Evolutionary conservation across 306 rosid genomes (phyloP).

Genomic region (Abrus pulchellus): DNA sequence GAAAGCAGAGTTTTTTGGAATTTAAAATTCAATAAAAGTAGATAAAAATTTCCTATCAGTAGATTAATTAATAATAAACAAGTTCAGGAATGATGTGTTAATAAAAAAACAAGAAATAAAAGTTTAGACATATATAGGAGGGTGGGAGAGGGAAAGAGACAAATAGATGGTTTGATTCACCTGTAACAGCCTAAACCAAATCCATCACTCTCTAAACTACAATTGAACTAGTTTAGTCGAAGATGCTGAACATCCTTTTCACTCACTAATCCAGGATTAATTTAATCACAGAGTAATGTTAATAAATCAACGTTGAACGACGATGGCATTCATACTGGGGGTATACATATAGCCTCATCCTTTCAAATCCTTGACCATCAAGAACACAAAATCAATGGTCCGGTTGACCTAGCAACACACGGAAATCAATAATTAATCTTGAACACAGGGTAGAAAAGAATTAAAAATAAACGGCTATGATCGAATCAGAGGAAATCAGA

Average conservation of each 20-base stretch:
- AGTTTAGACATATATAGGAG: no score
- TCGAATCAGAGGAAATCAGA: neutral
- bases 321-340: neutral
- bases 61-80: neutral
- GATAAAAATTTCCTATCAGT: neutral
- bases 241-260: neutral
- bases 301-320: neutral
- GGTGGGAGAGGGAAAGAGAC: no score
- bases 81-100: neutral
- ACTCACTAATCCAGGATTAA: neutral
- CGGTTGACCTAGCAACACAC: constrained; percentile 39
- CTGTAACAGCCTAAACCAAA: neutral
- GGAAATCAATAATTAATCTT: neutral
- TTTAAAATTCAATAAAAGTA: neutral
- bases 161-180: no score
- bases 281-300: neutral
- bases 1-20: neutral
- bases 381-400: constrained; percentile 13
- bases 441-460: no score
- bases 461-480: neutral
- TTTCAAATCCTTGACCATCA: constrained; percentile 51
- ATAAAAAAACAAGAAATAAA: no score
- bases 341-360: neutral
- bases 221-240: neutral
- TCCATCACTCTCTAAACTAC: neutral